Base-by-base conservation (phyloP, 2,329 filamentous ascomycete species). In the Ceratocystis ficicola region DNA sequence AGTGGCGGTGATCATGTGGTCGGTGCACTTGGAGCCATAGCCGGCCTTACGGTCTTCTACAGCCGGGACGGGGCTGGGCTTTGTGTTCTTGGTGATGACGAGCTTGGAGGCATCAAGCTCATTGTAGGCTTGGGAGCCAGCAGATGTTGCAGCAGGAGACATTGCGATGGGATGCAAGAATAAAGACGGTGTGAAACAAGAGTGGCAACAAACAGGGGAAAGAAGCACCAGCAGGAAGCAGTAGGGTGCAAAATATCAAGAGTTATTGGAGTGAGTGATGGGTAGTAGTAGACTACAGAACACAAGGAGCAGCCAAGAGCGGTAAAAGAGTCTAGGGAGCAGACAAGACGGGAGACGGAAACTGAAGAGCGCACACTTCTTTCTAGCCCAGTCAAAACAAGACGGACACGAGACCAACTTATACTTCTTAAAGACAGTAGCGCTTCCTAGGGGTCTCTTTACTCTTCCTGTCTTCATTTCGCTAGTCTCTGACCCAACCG, bases 1-100 rank as follows among this genome's bases (percentile, higher is more conserved):
- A 65, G 78, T 77, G 22, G 80, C 86, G 63, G 85, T 86, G 71
- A 94, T 80, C 90, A 96, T 95, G 80, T 96, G 92, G 79, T 96
- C 91, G 69, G 89, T 91, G 79, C 81, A 83, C 73, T 84, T 77
- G 69, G 80, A 83, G 73, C 81, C 79, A 68, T 72, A 69, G 69
- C 78, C 80, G 63, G 78, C 66, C 70, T 76, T 76, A 70, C 80
- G 80, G 48, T 71, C 70, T 68, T 75, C 80, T 68, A 80, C 77
- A 64, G 78, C 75, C 63, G 82, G 83, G 62, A 85, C 82, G 62
- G 75, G 69, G 68, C 81, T 81, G 0, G 80, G 82, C 65, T 72
- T 75, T 57, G 75, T 73, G 66, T 80, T 83, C 70, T 77, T 76
- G 68, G 76, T 81, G 77, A 83, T 81, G 67, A 74, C 81, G 70